Percentiles rank a stretch among this genome's conserved stretches.
phyloP scores from a whole-genome alignment of 2,329 filamentous ascomycete species.

The Talaromyces pinophilus region DNA sequence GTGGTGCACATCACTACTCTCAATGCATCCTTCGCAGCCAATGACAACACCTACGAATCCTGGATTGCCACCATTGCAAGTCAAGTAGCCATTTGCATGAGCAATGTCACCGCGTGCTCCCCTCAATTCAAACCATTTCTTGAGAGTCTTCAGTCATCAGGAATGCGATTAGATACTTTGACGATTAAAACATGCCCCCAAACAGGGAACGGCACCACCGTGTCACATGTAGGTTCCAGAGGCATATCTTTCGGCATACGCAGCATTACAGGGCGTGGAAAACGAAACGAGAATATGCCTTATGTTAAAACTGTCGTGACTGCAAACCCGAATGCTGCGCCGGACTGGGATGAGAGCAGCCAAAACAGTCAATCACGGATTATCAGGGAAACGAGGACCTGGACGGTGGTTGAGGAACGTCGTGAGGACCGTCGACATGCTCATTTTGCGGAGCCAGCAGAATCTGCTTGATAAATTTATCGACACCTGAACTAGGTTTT shows the following conservation, averaged over 20 bases:
- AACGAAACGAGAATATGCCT: slow-evolving; percentile 8
- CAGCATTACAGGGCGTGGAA: slow-evolving; percentile 22
- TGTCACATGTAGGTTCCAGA: slow-evolving; percentile 19
- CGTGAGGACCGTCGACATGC: slow-evolving; percentile 23
- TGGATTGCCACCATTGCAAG: slow-evolving; percentile 29
- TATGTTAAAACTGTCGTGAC: slow-evolving; percentile 21
- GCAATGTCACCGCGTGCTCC: slow-evolving; percentile 34
- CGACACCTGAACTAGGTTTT: not conserved
- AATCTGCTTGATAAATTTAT: not conserved
- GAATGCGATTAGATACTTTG: slow-evolving; percentile 30
- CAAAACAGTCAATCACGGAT: slow-evolving; percentile 32
- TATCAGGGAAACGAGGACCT: slow-evolving; percentile 32
- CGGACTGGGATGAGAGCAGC: slow-evolving; percentile 30
- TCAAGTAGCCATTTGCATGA: slow-evolving; percentile 26
- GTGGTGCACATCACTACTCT: slow-evolving; percentile 29
- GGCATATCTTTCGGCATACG: slow-evolving; percentile 25
- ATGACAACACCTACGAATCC: slow-evolving; percentile 28
- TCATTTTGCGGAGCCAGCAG: not conserved
- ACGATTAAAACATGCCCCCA: slow-evolving; percentile 24
- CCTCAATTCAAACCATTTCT: slow-evolving; percentile 37
- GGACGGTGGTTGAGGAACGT: slow-evolving; percentile 28
- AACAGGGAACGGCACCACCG: slow-evolving; percentile 7
- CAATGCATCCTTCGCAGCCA: slow-evolving; percentile 16
- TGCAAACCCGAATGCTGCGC: slow-evolving; percentile 22
- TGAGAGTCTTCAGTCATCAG: slow-evolving; percentile 33